phyloP scores from a whole-genome alignment of 2,329 filamentous ascomycete species.

The Endocalyx cinctus region DNA sequence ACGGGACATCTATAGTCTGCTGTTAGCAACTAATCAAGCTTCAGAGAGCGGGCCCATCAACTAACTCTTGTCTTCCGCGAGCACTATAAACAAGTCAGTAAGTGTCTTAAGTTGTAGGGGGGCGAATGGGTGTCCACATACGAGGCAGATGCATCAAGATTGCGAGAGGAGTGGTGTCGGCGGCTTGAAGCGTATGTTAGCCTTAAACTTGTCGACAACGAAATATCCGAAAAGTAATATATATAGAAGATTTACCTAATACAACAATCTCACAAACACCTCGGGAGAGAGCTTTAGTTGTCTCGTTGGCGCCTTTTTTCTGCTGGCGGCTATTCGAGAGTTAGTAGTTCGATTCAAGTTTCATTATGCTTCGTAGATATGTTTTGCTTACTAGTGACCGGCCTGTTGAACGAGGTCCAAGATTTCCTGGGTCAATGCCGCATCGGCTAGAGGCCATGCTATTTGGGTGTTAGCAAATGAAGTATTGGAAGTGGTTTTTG shows the following conservation, averaged over 20 bases:
- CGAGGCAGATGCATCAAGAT: conserved; percentile 83
- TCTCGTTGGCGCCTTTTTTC: conserved; percentile 86
- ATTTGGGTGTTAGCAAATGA: conserved; percentile 15
- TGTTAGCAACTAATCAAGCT: too few species aligned
- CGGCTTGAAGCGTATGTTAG: conserved; percentile 81
- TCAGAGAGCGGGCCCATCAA: too few species aligned
- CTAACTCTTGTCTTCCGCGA: conserved; percentile 82
- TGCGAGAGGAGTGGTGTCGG: conserved; percentile 80
- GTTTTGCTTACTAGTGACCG: too few species aligned
- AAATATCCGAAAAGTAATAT: too few species aligned
- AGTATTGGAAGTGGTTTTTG: too few species aligned
- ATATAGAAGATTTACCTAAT: too few species aligned
- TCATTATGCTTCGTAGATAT: conserved; percentile 12
- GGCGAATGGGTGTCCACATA: background rate
- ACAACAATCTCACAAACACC: conserved; percentile 41
- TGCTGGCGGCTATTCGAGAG: conserved; percentile 61
- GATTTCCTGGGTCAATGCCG: conserved; percentile 72
- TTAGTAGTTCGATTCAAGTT: background rate
- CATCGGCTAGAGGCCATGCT: conserved; percentile 71
- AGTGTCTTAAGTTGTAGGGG: background rate
- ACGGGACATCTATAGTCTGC: too few species aligned
- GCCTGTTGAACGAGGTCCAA: conserved; percentile 76
- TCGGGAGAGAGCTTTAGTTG: conserved; percentile 84
- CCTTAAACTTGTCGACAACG: too few species aligned
- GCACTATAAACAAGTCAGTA: conserved; percentile 38